Percentiles rank a stretch among this genome's conserved stretches.
Evolutionary conservation across 129 eudicot species (phyloP).

Genomic region (Mikania micrantha): DNA sequence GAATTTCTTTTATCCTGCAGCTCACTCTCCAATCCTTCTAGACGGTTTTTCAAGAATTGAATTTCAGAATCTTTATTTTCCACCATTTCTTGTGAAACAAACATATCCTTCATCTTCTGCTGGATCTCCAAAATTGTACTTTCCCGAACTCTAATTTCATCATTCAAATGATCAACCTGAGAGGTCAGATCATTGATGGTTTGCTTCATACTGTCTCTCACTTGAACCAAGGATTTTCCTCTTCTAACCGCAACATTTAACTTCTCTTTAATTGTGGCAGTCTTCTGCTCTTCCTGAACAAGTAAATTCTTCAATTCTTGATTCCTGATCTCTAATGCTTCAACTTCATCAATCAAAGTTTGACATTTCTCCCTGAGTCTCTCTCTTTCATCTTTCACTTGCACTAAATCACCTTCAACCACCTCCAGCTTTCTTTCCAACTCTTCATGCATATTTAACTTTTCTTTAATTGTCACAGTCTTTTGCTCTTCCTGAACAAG

Average conservation of each 20-base stretch:
- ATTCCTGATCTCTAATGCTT: conserved; percentile 33
- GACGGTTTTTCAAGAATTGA: conserved; percentile 34
- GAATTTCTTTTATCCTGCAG: conserved; percentile 51
- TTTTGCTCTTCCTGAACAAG: conserved; percentile 84
- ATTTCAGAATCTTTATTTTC: conserved; percentile 51
- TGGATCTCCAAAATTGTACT: conserved; percentile 47
- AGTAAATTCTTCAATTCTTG: conserved; percentile 46
- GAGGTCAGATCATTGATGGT: conserved; percentile 57
- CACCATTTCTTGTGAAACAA: conserved; percentile 32
- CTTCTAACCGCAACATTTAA: conserved; percentile 86
- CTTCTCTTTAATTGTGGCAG: conserved; percentile 75
- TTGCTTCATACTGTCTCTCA: conserved; percentile 80
- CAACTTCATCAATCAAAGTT: conserved; percentile 44
- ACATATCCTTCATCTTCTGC: conserved; percentile 41
- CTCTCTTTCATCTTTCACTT: conserved; percentile 57
- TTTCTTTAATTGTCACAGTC: conserved; percentile 66
- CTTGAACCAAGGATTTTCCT: conserved; percentile 92
- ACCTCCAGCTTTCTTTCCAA: conserved; percentile 61
- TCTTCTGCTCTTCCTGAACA: conserved; percentile 70
- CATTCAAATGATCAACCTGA: conserved; percentile 57
- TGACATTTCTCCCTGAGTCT: conserved; percentile 34
- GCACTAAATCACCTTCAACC: conserved; percentile 38
- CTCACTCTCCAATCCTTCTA: conserved; percentile 44
- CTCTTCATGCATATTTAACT: conserved; percentile 22
- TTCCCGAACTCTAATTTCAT: conserved; percentile 44